Base-by-base conservation (phyloP, 148 eudicot species). In the Cornus suecica region DNA sequence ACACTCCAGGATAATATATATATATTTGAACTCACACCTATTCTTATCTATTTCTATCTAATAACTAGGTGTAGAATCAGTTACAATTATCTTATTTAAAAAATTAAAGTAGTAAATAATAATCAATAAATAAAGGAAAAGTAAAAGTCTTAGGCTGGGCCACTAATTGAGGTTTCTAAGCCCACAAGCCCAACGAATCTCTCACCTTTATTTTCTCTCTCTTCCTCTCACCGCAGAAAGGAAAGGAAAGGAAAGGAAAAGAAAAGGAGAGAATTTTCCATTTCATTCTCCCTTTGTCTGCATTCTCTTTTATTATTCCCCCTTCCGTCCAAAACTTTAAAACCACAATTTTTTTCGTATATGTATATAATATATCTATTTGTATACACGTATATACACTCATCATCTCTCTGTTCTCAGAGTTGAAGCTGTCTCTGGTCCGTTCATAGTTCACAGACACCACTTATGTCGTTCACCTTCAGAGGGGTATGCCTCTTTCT, bases 401-500 rank as follows among this genome's bases (percentile, higher is more conserved):
- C 45, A 24, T 62, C 30, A 24, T 62, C 30, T 22, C 76, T 30
- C 11, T 30, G 2, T 73, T 62, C 68, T 63, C 41, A 6, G 29
- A 25, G n/a, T 73, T 24, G 68, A 42, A 61, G 68, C 25, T 62
- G 31, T 73, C 22, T 67, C 16, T 73, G 16, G 14, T 65, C 68
- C 54, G 29, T 54, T 31, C 37, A 22, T n/a, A 6, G 42, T 9
- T 71, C 30, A 1, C 34, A 37, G 25, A 8, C 7, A 60, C 58
- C 56, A 73, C 56, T 25, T 15, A 73, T 73, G 76, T 63, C 76
- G 52, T 73, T 73, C 58, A 73, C 58, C 37, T 13, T 73, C 58
- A 73, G 76, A 24, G 68, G 76, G 66, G 76, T 73, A 37, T 58
- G 62, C 20, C 62, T 58, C 62, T 58, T 18, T 73, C 64, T 71